Percentiles rank a stretch among this genome's conserved stretches.
Conservation (phyloP, 805 yeast species). For the Kodamaea jinghongensis region DNA sequence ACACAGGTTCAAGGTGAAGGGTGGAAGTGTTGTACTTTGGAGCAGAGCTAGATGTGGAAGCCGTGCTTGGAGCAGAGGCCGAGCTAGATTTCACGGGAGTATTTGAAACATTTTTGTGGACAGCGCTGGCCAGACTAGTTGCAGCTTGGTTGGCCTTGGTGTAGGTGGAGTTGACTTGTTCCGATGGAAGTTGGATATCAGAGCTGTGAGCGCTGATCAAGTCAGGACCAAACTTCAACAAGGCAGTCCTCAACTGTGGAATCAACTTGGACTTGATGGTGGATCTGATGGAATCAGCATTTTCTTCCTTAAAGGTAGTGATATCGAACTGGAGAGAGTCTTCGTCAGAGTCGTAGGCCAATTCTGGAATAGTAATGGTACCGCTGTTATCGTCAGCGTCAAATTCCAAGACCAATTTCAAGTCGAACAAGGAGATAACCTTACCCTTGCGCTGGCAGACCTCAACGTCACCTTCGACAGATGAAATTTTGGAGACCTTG, state of each 20-base stretch:
- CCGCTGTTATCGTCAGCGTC: conserved; percentile 61
- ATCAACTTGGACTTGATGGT: conserved; percentile 50
- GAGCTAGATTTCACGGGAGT: conserved; percentile 4
- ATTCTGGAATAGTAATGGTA: conserved; percentile 79
- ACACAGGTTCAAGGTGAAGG: conserved; percentile 70
- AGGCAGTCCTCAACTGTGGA: conserved; percentile 63
- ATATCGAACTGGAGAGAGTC: conserved; percentile 86
- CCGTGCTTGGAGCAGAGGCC: conserved; percentile 5
- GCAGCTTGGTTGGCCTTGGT: conserved; percentile 56
- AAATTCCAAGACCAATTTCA: conserved; percentile 62
- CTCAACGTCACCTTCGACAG: conserved; percentile 92
- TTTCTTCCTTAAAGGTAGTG: conserved; percentile 51
- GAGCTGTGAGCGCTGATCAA: conserved; percentile 73
- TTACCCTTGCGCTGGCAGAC: conserved; percentile 97
- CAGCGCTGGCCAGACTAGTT: conserved; percentile 39
- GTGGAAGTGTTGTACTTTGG: conserved; percentile 81
- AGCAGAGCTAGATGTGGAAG: conserved; percentile 15
- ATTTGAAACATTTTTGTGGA: not conserved
- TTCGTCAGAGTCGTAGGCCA: conserved; percentile 85
- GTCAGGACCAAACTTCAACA: conserved; percentile 71
- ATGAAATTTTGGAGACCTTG: conserved; percentile 42
- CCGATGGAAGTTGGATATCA: conserved; percentile 76
- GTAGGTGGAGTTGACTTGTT: conserved; percentile 36
- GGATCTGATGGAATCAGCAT: conserved; percentile 51
- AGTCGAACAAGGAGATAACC: conserved; percentile 86